Percentiles rank a stretch among this genome's conserved stretches.
Conservation (phyloP, 2,329 filamentous ascomycete genomes). For the Fusarium sp. region DNA sequence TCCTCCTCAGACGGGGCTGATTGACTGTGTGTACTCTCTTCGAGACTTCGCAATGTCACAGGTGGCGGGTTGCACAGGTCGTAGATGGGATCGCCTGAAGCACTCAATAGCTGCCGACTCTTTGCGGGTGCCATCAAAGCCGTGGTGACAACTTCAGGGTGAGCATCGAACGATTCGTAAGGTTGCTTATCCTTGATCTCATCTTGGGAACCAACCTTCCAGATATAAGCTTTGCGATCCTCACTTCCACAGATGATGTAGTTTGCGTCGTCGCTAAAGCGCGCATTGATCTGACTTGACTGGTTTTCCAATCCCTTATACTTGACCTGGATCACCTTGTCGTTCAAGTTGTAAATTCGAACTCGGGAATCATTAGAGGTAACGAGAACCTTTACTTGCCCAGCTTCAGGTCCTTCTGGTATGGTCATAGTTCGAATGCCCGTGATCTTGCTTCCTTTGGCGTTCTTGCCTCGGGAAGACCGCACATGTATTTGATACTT, state of each 20-base stretch:
- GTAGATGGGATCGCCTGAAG: conserved; percentile 92
- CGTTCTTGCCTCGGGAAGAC: conserved; percentile 90
- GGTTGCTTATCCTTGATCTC: conserved; percentile 83
- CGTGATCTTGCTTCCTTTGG: conserved; percentile 97
- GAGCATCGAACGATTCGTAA: conserved; percentile 90
- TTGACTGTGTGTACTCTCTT: conserved; percentile 67
- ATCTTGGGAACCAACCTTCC: conserved; percentile 70
- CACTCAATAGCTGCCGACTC: conserved; percentile 80
- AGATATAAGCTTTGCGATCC: conserved; percentile 89
- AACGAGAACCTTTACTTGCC: conserved; percentile 84
- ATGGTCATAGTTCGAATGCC: conserved; percentile 82
- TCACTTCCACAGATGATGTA: conserved; percentile 95
- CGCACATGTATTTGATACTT: conserved; percentile 92
- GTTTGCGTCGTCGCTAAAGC: conserved; percentile 85
- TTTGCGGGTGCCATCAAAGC: conserved; percentile 85
- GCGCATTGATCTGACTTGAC: conserved; percentile 89
- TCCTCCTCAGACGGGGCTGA: conserved; percentile 54
- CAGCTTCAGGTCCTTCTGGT: conserved; percentile 61
- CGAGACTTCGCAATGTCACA: conserved; percentile 80
- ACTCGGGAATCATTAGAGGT: conserved; percentile 96
- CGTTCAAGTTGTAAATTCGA: conserved; percentile 87
- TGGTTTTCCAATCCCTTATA: conserved; percentile 92
- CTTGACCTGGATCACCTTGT: conserved; percentile 88
- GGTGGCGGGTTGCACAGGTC: conserved; percentile 96
- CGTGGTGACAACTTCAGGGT: conserved; percentile 89